phyloP scores from a whole-genome alignment of 768 basidiomycete species.

The Harrya chromipes region DNA sequence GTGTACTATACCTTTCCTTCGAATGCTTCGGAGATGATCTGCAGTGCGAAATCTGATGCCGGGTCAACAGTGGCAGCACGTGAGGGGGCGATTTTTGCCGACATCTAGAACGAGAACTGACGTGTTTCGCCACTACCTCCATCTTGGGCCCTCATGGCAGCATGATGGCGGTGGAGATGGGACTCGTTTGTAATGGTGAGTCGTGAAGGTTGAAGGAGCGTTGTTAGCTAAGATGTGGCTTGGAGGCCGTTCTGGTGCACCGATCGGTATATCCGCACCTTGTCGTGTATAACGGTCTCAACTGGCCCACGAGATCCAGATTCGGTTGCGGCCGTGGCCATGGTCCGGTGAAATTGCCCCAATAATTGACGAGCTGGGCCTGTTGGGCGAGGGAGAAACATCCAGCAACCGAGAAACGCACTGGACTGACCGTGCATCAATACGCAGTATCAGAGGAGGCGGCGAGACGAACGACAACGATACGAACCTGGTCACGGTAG shows the following conservation, averaged over 20 bases:
- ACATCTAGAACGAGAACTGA: conserved; percentile 41
- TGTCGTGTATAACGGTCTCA: conserved; percentile 58
- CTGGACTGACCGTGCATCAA: conserved; percentile 19
- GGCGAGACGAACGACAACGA: conserved; percentile 6
- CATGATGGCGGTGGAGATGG: conserved; percentile 82
- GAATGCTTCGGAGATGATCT: conserved; percentile 71
- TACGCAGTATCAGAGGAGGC: conserved; percentile 13
- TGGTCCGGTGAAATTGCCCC: conserved; percentile 21
- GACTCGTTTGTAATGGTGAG: conserved; percentile 79
- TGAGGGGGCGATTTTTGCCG: conserved; percentile 17
- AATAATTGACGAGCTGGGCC: conserved; percentile 21
- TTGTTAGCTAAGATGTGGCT: conserved; percentile 50
- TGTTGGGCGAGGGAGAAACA: conserved; percentile 23
- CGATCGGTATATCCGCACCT: conserved; percentile 40
- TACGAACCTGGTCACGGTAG: conserved; percentile 10
- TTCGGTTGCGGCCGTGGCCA: conserved; percentile 27
- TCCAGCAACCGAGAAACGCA: conserved; percentile 11
- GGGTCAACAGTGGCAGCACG: conserved; percentile 18
- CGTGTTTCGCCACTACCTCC: conserved; percentile 77
- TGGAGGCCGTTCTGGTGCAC: conserved; percentile 18
- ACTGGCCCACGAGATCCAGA: conserved; percentile 43
- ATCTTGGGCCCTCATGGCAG: conserved; percentile 69
- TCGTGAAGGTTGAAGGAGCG: conserved; percentile 56
- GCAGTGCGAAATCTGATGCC: conserved; percentile 67
- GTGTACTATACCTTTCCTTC: conserved; percentile 58